Evolutionary conservation across 1,284 basidiomycete species (phyloP).

Genomic region (Gomphus bonarii): DNA sequence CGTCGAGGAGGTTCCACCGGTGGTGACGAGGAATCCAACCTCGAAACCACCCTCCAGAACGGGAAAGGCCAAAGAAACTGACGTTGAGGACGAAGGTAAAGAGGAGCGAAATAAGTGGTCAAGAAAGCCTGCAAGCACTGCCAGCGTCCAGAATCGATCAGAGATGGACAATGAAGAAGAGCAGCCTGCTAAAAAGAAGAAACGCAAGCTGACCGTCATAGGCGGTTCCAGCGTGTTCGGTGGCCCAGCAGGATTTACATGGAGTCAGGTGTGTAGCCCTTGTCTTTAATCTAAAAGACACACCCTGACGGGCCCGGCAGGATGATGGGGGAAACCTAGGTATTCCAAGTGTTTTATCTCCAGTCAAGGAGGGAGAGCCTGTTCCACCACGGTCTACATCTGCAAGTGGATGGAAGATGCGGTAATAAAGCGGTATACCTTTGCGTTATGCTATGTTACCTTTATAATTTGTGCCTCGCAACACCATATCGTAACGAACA

Average conservation of each 20-base stretch:
- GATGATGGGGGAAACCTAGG: conserved; percentile 31
- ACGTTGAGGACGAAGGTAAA: background rate
- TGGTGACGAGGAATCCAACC: background rate
- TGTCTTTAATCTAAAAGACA: background rate
- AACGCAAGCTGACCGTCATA: conserved; percentile 51
- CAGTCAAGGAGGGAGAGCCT: conserved; percentile 42
- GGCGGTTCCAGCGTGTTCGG: background rate
- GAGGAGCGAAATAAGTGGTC: background rate
- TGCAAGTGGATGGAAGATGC: background rate
- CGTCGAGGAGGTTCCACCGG: background rate
- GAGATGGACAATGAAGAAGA: conserved; percentile 19
- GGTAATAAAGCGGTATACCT: background rate
- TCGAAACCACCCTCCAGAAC: background rate
- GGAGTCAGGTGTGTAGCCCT: conserved; percentile 23
- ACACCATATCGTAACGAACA: background rate
- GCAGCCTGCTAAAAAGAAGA: conserved; percentile 39
- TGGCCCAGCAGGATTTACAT: conserved; percentile 1
- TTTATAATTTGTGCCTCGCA: no score
- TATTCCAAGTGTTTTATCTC: conserved; percentile 54
- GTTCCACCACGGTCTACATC: conserved; percentile 34
- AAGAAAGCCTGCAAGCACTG: conserved; percentile 3
- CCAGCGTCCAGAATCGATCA: conserved; percentile 7
- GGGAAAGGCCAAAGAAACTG: background rate
- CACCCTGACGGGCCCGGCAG: background rate
- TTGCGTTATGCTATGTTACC: background rate